phyloP scores from a whole-genome alignment of 805 yeast species.

The Wickerhamiella australiensis region DNA sequence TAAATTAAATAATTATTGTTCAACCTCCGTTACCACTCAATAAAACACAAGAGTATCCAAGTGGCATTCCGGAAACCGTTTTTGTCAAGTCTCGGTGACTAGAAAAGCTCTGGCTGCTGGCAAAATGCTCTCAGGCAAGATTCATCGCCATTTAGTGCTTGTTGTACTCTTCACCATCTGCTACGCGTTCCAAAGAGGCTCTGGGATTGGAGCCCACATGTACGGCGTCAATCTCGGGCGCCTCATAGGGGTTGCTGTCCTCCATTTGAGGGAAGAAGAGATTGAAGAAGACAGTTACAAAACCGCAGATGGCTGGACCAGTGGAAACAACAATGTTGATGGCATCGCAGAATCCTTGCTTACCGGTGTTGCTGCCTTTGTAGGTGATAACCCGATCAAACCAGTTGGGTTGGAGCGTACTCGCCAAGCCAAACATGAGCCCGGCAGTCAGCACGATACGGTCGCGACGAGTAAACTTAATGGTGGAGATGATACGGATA shows the following conservation, averaged over 20 bases:
- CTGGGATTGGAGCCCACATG: not conserved
- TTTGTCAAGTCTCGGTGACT: too few relatives aligned
- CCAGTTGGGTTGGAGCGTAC: constrained; percentile 54
- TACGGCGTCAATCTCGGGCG: not conserved
- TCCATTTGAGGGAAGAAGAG: constrained; percentile 47
- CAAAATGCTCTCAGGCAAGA: too few relatives aligned
- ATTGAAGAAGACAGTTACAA: constrained; percentile 50
- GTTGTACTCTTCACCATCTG: not conserved
- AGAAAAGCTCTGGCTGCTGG: too few relatives aligned
- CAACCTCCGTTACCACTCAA: too few relatives aligned
- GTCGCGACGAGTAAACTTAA: constrained; percentile 54
- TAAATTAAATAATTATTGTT: not conserved
- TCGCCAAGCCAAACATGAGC: constrained; percentile 53
- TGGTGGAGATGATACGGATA: constrained; percentile 45
- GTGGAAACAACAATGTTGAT: constrained; percentile 59
- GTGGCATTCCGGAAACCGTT: too few relatives aligned
- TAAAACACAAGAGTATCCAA: too few relatives aligned
- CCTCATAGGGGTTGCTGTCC: constrained; percentile 16
- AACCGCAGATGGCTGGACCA: constrained; percentile 59
- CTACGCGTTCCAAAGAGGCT: not conserved
- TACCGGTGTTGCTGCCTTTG: constrained; percentile 43
- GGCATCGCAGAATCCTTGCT: constrained; percentile 55
- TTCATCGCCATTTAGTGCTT: not conserved
- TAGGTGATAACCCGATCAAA: constrained; percentile 54
- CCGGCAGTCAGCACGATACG: constrained; percentile 59